Conservation (phyloP, 208 protist genomes). For the Leishmania gerbilli region DNA sequence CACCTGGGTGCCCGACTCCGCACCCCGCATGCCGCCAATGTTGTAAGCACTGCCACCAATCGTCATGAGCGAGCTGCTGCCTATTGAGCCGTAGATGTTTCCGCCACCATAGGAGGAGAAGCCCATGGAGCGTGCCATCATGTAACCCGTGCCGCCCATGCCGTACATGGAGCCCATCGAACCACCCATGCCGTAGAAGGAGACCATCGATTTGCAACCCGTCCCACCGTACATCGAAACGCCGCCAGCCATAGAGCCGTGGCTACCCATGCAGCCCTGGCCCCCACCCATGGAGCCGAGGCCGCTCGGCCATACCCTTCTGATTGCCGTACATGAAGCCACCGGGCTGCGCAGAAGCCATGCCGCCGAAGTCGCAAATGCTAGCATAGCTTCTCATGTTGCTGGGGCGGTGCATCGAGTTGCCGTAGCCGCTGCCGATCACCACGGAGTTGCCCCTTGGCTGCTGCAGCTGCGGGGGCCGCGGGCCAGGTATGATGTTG, state of each 20-base stretch:
- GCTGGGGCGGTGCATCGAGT: slow-evolving; percentile 31
- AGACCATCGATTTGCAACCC: slow-evolving; percentile 24
- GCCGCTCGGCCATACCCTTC: slow-evolving; percentile 8
- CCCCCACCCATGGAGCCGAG: slow-evolving; percentile 2
- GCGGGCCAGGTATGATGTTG: not conserved
- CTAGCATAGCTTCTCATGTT: slow-evolving; percentile 17
- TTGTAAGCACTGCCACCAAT: slow-evolving; percentile 17
- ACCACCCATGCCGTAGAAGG: slow-evolving; percentile 20
- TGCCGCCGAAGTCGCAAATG: slow-evolving; percentile 10
- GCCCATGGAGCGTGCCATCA: slow-evolving; percentile 27
- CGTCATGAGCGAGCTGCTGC: slow-evolving; percentile 13
- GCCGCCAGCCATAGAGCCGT: slow-evolving; percentile 25
- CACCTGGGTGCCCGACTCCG: slow-evolving; percentile 21
- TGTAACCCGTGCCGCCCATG: slow-evolving; percentile 26
- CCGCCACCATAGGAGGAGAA: slow-evolving; percentile 34
- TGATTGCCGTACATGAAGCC: slow-evolving; percentile 26
- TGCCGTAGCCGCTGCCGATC: slow-evolving; percentile 1
- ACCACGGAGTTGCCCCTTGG: not conserved
- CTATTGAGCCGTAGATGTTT: slow-evolving; percentile 36
- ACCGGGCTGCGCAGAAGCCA: slow-evolving; percentile 1
- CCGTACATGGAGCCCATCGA: slow-evolving; percentile 22
- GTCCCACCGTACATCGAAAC: not conserved
- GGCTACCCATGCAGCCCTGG: slow-evolving; percentile 3
- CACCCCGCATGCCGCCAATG: slow-evolving; percentile 47
- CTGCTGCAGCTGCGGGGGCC: not conserved